phyloP scores from a whole-genome alignment of 2,329 filamentous ascomycete species.

The Hortaea sp. region DNA sequence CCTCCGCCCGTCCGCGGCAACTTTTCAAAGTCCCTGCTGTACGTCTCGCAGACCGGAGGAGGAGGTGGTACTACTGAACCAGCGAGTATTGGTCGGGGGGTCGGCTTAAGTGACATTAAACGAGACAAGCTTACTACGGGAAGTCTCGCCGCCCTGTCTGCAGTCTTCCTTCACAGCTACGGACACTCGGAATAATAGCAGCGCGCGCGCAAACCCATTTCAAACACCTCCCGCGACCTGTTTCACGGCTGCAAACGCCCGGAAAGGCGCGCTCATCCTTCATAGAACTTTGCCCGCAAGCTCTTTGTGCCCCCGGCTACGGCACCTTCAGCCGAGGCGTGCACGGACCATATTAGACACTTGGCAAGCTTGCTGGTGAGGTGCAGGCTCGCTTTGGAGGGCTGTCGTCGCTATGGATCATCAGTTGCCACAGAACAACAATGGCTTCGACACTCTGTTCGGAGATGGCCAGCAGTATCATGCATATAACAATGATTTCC shows the following conservation, averaged over 20 bases:
- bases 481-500: slow-evolving; percentile 22
- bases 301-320: not conserved
- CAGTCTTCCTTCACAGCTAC: slow-evolving; percentile 1
- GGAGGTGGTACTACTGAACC: not conserved
- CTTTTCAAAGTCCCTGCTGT: slow-evolving; percentile 2
- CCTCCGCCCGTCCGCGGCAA: not conserved
- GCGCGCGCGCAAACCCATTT: not conserved
- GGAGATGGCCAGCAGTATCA: slow-evolving; percentile 19
- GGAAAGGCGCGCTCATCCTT: not conserved
- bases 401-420: slow-evolving; percentile 11
- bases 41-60: not conserved
- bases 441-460: slow-evolving; percentile 21
- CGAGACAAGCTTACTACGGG: not conserved
- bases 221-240: not conserved
- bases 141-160: not conserved
- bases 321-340: not conserved
- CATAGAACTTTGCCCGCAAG: slow-evolving; percentile 1
- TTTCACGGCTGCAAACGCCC: not conserved
- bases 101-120: not conserved
- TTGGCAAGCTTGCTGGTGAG: not conserved
- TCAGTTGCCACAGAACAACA: slow-evolving; percentile 12
- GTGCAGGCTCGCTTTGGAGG: not conserved
- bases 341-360: slow-evolving; percentile 5
- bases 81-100: not conserved
- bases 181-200: not conserved